Base-by-base conservation (phyloP, 2,329 filamentous ascomycete species). In the Aureobasidium sp. region DNA sequence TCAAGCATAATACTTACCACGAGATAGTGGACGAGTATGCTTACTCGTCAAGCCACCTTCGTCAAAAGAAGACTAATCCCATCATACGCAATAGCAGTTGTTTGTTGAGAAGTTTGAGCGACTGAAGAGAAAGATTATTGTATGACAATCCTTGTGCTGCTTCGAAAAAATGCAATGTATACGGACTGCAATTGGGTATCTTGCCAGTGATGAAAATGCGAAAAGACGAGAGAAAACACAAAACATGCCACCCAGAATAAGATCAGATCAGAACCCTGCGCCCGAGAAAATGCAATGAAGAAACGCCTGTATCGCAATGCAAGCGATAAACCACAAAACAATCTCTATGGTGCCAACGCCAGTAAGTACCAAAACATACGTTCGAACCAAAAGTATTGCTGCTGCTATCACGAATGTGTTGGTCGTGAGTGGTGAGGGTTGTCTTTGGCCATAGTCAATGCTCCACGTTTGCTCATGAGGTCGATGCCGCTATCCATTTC, bases 401-500 rank as follows among this genome's bases (percentile, higher is more conserved):
- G 34, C 15, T 46, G 32, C 34, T 39, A 20, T 47, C 44, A 58
- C 41, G 15, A 17, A 37, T 39, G 46, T 36, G 32, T 17, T 20
- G n/a, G 17, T 26, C 46, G 47, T 10, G 42, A 34, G 15, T 44
- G 37, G 20, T 61, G 46, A n/a, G 57, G 57, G 13, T 61, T 61
- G 47, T 61, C 57, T 47, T 23, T 61, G 6, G 57, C 57, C 51
- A 57, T 62, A 26, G 44, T 71, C 69, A 34, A 70, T 64, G 62
- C 69, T 4, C 56, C 56, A n/a, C 57, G 57, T n/a, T 61, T 61
- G 26, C 57, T 47, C 56, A 59, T 58, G 17, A 60, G 57, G 23
- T 61, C 70, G 34, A 72, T 69, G 29, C 70, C 71, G 61, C 69
- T 71, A 58, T 73, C 71, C 44, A 70, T 66, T 58, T 73, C 70